Base-by-base conservation (phyloP, 441 rosid species). In the California macrophylla region DNA sequence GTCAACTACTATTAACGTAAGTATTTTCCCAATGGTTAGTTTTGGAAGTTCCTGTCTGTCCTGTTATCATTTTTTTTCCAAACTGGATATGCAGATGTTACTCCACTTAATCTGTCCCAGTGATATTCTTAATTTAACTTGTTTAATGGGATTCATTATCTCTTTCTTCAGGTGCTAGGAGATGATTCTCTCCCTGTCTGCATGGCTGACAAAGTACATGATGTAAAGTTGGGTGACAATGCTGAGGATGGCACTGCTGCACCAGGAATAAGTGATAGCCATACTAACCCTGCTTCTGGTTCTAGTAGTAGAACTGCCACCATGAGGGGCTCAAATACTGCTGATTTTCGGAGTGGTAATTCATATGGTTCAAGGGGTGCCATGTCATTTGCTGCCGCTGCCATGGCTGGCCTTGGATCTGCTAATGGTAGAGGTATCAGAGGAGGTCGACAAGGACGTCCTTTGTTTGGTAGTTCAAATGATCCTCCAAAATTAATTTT, bases 361-460 rank as follows among this genome's bases (percentile, higher is more conserved):
- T 74, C 96, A 69, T 89, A 85, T 76, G 91, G 96, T 70, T 83
- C 98, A 61, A 89, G 96, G 82, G 98, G 98, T 71, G 94, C 97
- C 24, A 87, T 89, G 88, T 91, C 97, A 40, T 96, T 91, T 80
- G 99, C 97, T 47, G 97, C 99, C 61, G 97, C 97, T 32, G 95
- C 99, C 10, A 93, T 93, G 98, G 96, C 98, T 77, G 98, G 98
- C 74, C 90, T 93, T 75, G 96, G 96, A 74, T 83, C 96, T 79
- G 83, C 90, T 69, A 89, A 91, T 80, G 92, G 94, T 72, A 89
- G 97, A 83, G 99, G 98, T 79, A 76, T 91, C 73, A 86, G 98
- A 73, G 96, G 93, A 74, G 88, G 92, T 75, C 86, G 92, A 50
- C 99, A 89, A 36, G 98, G 98, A 69, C 93, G 90, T n/a, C 87